These are phyloP conservation scores for Oryza glumipatula DNA, from an alignment of 176 grass and related monocot species.

Conservation along the genomic window DNA sequence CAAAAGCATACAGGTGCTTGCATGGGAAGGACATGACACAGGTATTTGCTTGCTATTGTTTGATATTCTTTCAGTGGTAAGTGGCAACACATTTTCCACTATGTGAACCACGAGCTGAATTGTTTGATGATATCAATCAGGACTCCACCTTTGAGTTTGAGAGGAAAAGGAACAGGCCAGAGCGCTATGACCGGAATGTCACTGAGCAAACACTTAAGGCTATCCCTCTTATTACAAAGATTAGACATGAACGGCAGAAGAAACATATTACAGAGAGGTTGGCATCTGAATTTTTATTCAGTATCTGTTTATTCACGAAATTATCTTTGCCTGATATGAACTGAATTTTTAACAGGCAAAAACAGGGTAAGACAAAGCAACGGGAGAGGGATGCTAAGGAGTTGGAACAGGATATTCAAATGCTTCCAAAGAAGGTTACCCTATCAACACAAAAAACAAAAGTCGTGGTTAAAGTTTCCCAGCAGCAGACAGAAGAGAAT, in stretches of 20 bases:
- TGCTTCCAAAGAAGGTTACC: slow-evolving; percentile 51
- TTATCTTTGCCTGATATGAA: not conserved
- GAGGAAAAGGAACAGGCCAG: slow-evolving; percentile 91
- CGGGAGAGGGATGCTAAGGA: slow-evolving; percentile 54
- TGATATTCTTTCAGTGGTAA: not conserved
- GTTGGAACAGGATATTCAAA: slow-evolving; percentile 58
- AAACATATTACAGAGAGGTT: slow-evolving; percentile 71
- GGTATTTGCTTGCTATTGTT: slow-evolving; percentile 35
- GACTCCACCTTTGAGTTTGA: slow-evolving; percentile 95
- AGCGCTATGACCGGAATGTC: slow-evolving; percentile 80
- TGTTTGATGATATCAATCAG: slow-evolving; percentile 40
- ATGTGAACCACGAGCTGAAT: not conserved
- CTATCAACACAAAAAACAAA: slow-evolving; percentile 43
- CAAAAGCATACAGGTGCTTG: slow-evolving; percentile 74
- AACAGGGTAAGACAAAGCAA: slow-evolving; percentile 44
- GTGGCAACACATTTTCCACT: not conserved
- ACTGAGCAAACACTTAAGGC: slow-evolving; percentile 67
- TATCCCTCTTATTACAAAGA: slow-evolving; percentile 73
- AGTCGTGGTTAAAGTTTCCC: slow-evolving; percentile 59
- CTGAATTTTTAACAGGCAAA: slow-evolving; percentile 52
- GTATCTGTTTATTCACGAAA: not conserved
- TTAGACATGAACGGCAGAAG: slow-evolving; percentile 57
- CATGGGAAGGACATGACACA: slow-evolving; percentile 98
- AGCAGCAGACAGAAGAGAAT: slow-evolving; percentile 47
- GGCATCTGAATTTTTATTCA: not conserved